Evolutionary conservation across 2,329 filamentous ascomycete genomes (phyloP), one percentile per base, ranked within the genome.

Genomic region (Elsinoe fawcettii): DNA sequence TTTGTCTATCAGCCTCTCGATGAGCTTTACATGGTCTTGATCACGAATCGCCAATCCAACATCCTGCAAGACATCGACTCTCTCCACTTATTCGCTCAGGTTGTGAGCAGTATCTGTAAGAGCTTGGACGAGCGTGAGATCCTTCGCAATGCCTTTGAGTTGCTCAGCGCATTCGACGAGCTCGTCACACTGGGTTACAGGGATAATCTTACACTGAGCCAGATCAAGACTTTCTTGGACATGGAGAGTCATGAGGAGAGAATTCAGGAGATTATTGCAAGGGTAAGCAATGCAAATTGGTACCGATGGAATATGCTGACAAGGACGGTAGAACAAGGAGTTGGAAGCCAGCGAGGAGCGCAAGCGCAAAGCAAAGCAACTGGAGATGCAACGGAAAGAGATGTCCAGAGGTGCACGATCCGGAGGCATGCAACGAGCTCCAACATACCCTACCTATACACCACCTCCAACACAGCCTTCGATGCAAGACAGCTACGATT

Each of bases 211-310:
- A 95, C 92, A 22, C 83, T 99, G 66, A 89, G 85, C 74, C 95
- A 99, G 75, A 99, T 99, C 78, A 96, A 95, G 81, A 96, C 93
- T 2, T 99, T 99, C 79, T 74, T 99, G 65, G 95, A 97, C 70
- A 99, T 99, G 93, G 93, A 99, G 74, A 93, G 87, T 73, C 93
- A 99, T 69, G 95, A 99, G 75, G 93, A 99, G 80, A 85, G 93
- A 70, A 97, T 99, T 65, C 93, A 99, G 73, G 93, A 96, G 70
- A 99, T 96, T 62, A 96, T 96, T 69, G 90, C 90, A 61, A 81
- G 90, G 71, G 88, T 92, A 83, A 61, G 79, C 66, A 27, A 27
- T 30, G 22, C 32, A 20, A 20, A 20, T 36, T 11, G 16, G 27
- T 34, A 25, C 25, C 32, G n/a, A 54, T 36, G 23, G 36, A 20